Base-by-base conservation (phyloP, 2,329 filamentous ascomycete species). In the Alternaria sp. region DNA sequence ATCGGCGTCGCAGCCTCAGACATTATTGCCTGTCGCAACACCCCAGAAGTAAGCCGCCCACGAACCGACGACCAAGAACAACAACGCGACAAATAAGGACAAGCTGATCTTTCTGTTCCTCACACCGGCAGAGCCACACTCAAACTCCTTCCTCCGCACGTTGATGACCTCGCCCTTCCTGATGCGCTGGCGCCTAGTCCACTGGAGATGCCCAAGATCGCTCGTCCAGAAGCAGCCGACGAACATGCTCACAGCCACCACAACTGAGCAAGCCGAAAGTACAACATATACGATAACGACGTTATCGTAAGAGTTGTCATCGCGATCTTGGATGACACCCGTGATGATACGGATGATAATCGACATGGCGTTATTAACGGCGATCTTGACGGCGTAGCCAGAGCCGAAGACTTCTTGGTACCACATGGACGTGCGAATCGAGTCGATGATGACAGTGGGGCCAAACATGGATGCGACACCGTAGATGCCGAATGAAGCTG, bases 31-130 rank as follows among this genome's bases (percentile, higher is more conserved):
- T 0, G 85, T 89, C 5, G 84, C 85, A 3, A 86, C 82, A 8
- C 87, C 87, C 87, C 87, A 89, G 64, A 89, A 87, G 71, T 88
- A 89, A 0, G 85, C 87, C 9, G 70, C 75, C 85, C 86, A 88
- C 3, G 80, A 80, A 0, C 87, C 87, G 10, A 87, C 30, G 0
- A 86, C 81, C 44, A 89, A 66, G 4, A 85, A 21, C 0, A 84
- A 67, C 1, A 88, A 67, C 0, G 76, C 73, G 1, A 66, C 73
- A 55, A 88, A 86, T 60, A 83, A 84, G 9, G 69, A 61, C 37
- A 82, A 65, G 12, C 82, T 85, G 11, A 55, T 61, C 23, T 66
- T 72, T 56, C 72, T 78, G 50, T 85, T 87, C 55, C 80, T 78
- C 3, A 64, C 64, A 2, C 73, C 75, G 37, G 78, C 73, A 2